These are phyloP conservation scores for Xylaria sp. DNA, from an alignment of 2,329 filamentous ascomycete species.

Conservation along the genomic window DNA sequence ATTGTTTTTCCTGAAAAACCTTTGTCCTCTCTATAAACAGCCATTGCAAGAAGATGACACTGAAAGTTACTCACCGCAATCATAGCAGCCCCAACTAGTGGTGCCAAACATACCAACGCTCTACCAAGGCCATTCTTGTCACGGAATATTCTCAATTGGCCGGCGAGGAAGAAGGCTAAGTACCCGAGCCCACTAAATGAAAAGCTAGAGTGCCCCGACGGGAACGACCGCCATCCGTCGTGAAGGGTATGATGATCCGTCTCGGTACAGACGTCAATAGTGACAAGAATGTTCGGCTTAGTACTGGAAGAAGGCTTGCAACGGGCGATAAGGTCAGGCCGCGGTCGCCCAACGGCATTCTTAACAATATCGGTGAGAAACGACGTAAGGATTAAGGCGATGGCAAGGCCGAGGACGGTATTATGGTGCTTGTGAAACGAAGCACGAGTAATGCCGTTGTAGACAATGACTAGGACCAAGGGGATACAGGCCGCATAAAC, in stretches of 20 bases:
- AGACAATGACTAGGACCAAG: slow-evolving; percentile 70
- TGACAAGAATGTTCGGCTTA: slow-evolving; percentile 64
- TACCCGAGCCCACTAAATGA: slow-evolving; percentile 83
- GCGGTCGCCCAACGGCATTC: slow-evolving; percentile 82
- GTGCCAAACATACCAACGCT: slow-evolving; percentile 66
- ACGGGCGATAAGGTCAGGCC: slow-evolving; percentile 72
- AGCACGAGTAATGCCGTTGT: slow-evolving; percentile 71
- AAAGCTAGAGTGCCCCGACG: slow-evolving; percentile 82
- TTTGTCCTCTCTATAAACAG: too few species aligned
- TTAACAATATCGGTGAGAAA: slow-evolving; percentile 93
- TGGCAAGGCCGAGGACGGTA: slow-evolving; percentile 81
- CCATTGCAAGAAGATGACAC: background rate
- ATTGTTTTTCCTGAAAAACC: background rate
- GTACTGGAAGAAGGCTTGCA: slow-evolving; percentile 74
- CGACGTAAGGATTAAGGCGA: slow-evolving; percentile 78
- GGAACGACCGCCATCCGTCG: slow-evolving; percentile 87
- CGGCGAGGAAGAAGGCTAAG: slow-evolving; percentile 74
- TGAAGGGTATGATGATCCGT: slow-evolving; percentile 74
- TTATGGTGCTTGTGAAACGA: slow-evolving; percentile 84
- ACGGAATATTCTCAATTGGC: slow-evolving; percentile 69
- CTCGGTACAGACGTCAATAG: slow-evolving; percentile 77
- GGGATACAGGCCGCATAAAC: slow-evolving; percentile 81
- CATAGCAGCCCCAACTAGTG: slow-evolving; percentile 70
- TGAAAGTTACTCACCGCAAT: slow-evolving; percentile 58
- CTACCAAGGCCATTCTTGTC: slow-evolving; percentile 63